phyloP scores from a whole-genome alignment of 352 stramenopile genomes.

The Phytophthora pluvialis region DNA sequence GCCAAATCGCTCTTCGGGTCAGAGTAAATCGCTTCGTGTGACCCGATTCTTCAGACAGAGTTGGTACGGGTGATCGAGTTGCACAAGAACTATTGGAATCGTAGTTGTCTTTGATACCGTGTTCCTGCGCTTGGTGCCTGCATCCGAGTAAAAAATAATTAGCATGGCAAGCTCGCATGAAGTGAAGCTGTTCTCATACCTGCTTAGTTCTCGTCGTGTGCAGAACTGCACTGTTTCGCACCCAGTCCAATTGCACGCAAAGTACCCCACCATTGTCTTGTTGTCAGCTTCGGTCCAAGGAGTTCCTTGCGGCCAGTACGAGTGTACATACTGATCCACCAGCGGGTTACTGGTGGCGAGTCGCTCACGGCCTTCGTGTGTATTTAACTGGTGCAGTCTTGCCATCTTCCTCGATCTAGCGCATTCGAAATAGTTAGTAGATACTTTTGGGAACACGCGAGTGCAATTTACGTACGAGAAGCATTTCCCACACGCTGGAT shows the following conservation, averaged over 20 bases:
- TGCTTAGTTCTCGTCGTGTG: slow-evolving; percentile 47
- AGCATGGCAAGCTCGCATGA: background rate
- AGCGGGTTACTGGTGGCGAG: slow-evolving; percentile 47
- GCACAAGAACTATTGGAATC: slow-evolving; percentile 5
- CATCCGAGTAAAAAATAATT: background rate
- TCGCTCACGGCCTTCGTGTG: slow-evolving; percentile 47
- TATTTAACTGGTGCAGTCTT: slow-evolving; percentile 50
- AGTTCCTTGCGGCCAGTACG: slow-evolving; percentile 57
- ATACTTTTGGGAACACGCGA: background rate
- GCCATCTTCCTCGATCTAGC: slow-evolving; percentile 54
- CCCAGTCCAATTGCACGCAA: slow-evolving; percentile 36
- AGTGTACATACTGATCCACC: slow-evolving; percentile 63
- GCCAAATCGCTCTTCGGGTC: slow-evolving; percentile 42
- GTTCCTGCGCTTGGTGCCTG: slow-evolving; percentile 30
- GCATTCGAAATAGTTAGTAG: background rate
- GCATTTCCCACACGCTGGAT: slow-evolving; percentile 60
- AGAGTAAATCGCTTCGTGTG: slow-evolving; percentile 3
- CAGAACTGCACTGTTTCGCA: slow-evolving; percentile 53
- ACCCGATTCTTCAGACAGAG: slow-evolving; percentile 1
- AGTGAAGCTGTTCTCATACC: slow-evolving; percentile 16
- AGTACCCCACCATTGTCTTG: slow-evolving; percentile 55
- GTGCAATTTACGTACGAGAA: slow-evolving; percentile 49
- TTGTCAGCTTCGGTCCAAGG: slow-evolving; percentile 49
- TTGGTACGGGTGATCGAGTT: background rate
- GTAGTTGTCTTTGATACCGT: slow-evolving; percentile 20